Percentiles rank a stretch among this genome's conserved stretches.
Conservation (phyloP, 345 rosid genomes). For the Sonneratia alba region DNA sequence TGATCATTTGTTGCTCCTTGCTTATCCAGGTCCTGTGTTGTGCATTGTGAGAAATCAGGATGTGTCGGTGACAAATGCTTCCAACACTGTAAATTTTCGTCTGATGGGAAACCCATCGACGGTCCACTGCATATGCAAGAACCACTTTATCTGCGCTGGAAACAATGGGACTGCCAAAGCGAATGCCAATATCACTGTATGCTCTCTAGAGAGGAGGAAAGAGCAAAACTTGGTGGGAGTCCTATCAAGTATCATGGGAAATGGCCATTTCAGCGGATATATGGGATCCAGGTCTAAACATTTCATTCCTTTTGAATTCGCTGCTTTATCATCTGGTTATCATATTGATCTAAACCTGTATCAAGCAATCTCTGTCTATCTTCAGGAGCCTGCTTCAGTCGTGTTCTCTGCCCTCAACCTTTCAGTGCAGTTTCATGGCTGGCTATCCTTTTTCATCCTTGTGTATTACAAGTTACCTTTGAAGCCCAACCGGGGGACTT, state of each 20-base stretch:
- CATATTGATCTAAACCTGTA: not conserved
- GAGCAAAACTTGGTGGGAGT: conserved; percentile 42
- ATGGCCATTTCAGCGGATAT: conserved; percentile 78
- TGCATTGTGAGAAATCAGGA: conserved; percentile 65
- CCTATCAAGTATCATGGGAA: conserved; percentile 84
- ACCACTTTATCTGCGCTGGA: conserved; percentile 76
- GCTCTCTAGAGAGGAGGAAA: conserved; percentile 77
- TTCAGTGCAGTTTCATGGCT: conserved; percentile 75
- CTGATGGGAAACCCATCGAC: conserved; percentile 72
- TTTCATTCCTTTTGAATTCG: not conserved
- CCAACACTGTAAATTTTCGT: conserved; percentile 77
- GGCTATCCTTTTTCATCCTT: conserved; percentile 84
- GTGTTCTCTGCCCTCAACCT: conserved; percentile 73
- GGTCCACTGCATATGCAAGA: conserved; percentile 87
- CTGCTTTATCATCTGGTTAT: not conserved
- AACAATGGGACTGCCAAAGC: conserved; percentile 65
- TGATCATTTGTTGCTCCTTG: conserved; percentile 8
- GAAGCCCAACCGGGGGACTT: conserved; percentile 52
- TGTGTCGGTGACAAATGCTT: conserved; percentile 75
- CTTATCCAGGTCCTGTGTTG: conserved; percentile 56
- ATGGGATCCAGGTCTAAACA: conserved; percentile 55
- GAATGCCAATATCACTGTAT: conserved; percentile 44
- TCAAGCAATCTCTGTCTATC: conserved; percentile 5
- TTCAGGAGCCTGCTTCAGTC: conserved; percentile 81
- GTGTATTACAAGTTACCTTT: conserved; percentile 65